A percentile compares a stretch with the other conserved stretches of the same genome.
phyloP scores from a whole-genome alignment of 2,329 filamentous ascomycete species.

The Paracoccidioides lutzii region DNA sequence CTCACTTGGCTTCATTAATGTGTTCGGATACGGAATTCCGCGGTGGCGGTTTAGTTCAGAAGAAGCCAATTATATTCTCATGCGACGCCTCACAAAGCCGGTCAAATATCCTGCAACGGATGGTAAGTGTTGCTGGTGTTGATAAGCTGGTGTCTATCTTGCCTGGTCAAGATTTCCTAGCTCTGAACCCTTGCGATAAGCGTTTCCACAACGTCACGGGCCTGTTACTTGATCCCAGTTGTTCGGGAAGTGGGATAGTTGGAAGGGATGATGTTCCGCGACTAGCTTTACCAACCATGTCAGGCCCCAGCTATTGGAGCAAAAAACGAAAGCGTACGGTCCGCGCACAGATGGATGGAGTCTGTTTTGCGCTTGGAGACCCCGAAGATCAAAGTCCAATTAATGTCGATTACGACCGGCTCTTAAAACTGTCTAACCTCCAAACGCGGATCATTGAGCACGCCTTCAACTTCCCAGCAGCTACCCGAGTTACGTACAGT shows the following conservation, averaged over 20 bases:
- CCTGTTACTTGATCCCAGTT: constrained; percentile 82
- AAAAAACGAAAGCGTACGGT: constrained; percentile 34
- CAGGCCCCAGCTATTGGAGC: constrained; percentile 18
- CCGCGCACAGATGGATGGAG: no score
- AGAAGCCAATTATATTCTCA: constrained; percentile 39
- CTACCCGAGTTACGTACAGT: constrained; percentile 71
- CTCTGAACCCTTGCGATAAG: constrained; percentile 50
- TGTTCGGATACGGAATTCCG: constrained; percentile 7
- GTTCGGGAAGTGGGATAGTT: constrained; percentile 89
- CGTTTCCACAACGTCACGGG: constrained; percentile 60
- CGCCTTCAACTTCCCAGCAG: constrained; percentile 67
- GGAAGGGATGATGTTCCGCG: constrained; percentile 67
- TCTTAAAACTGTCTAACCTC: constrained; percentile 64
- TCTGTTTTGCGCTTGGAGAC: constrained; percentile 10
- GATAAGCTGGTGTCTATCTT: constrained; percentile 53
- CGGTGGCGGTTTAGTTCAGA: constrained; percentile 14
- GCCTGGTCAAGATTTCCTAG: constrained; percentile 68
- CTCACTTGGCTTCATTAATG: constrained; percentile 71
- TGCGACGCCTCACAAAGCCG: constrained; percentile 37
- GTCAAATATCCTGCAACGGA: constrained; percentile 65
- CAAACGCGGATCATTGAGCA: constrained; percentile 73
- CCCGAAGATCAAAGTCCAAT: constrained; percentile 14
- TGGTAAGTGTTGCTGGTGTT: constrained; percentile 68
- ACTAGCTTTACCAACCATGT: constrained; percentile 51
- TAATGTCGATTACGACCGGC: constrained; percentile 46